phyloP scores from a whole-genome alignment of 1,284 basidiomycete species.

The Irpex rosettiformis region DNA sequence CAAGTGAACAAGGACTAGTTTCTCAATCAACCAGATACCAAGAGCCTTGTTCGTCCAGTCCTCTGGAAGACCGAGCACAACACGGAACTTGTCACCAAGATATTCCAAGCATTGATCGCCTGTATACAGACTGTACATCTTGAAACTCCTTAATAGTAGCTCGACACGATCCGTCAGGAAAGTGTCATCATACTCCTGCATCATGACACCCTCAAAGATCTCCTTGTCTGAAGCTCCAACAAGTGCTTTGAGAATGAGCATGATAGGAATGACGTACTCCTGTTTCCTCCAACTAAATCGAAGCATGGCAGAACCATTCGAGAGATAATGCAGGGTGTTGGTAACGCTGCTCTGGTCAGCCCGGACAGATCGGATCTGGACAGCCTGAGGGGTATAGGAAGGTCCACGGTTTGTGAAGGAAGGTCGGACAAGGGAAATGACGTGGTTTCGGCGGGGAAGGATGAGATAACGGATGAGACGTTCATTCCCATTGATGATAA shows the following conservation, averaged over 20 bases:
- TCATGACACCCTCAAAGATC: conserved; percentile 96
- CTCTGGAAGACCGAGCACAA: conserved; percentile 89
- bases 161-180: conserved; percentile 98
- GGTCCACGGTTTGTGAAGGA: conserved; percentile 92
- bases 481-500: conserved; percentile 99
- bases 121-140: conserved; percentile 86
- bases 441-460: conserved; percentile 87
- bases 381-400: conserved; percentile 92
- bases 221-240: conserved; percentile 95
- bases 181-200: conserved; percentile 97
- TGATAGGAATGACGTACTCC: conserved; percentile 98
- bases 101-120: conserved; percentile 95
- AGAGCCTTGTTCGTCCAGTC: conserved; percentile 88
- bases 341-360: conserved; percentile 90
- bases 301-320: conserved; percentile 93
- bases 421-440: conserved; percentile 81
- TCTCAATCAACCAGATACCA: conserved; percentile 83
- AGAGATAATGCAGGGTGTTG: conserved; percentile 96
- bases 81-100: conserved; percentile 96
- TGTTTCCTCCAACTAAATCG: conserved; percentile 98
- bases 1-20: conserved; percentile 90
- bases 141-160: conserved; percentile 95
- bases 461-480: conserved; percentile 97
- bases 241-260: conserved; percentile 95
- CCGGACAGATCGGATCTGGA: conserved; percentile 93